Conservation (phyloP, 1,139 yeast species). For the Candida glucosophila region DNA sequence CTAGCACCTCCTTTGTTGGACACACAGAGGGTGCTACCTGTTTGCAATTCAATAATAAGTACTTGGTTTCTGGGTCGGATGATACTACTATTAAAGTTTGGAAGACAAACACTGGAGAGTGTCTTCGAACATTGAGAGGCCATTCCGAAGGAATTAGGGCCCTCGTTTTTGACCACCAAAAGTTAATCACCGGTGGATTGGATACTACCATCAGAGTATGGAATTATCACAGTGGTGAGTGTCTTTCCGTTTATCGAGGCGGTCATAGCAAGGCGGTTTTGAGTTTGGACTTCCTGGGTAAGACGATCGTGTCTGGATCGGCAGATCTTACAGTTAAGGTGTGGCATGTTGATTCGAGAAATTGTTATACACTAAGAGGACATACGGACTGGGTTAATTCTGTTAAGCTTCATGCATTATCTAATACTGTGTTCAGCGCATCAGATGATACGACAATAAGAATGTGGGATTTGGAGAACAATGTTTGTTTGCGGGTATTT, state of each 20-base stretch:
- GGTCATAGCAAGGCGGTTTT: slow-evolving; percentile 75
- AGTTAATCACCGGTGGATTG: slow-evolving; percentile 84
- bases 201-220: slow-evolving; percentile 91
- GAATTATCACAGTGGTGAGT: slow-evolving; percentile 92
- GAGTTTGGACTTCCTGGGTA: slow-evolving; percentile 70
- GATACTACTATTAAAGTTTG: slow-evolving; percentile 85
- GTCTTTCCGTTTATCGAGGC: slow-evolving; percentile 84
- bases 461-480: slow-evolving; percentile 87
- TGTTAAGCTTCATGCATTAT: slow-evolving; percentile 75
- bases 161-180: slow-evolving; percentile 76
- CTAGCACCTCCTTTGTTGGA: slow-evolving; percentile 62
- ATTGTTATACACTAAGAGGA: slow-evolving; percentile 87
- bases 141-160: slow-evolving; percentile 83
- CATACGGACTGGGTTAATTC: slow-evolving; percentile 89
- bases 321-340: slow-evolving; percentile 89
- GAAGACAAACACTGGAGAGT: slow-evolving; percentile 74
- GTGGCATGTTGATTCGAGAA: slow-evolving; percentile 92
- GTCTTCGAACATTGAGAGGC: slow-evolving; percentile 70
- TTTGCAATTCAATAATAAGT: slow-evolving; percentile 68
- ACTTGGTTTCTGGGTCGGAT: slow-evolving; percentile 83
- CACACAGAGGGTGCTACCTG: slow-evolving; percentile 84
- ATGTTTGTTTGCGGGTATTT: slow-evolving; percentile 70
- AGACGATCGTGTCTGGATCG: slow-evolving; percentile 84
- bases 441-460: slow-evolving; percentile 87
- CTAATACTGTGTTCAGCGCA: slow-evolving; percentile 76